phyloP scores from a whole-genome alignment of 2,329 filamentous ascomycete genomes.

The Lecanicillium sp. region DNA sequence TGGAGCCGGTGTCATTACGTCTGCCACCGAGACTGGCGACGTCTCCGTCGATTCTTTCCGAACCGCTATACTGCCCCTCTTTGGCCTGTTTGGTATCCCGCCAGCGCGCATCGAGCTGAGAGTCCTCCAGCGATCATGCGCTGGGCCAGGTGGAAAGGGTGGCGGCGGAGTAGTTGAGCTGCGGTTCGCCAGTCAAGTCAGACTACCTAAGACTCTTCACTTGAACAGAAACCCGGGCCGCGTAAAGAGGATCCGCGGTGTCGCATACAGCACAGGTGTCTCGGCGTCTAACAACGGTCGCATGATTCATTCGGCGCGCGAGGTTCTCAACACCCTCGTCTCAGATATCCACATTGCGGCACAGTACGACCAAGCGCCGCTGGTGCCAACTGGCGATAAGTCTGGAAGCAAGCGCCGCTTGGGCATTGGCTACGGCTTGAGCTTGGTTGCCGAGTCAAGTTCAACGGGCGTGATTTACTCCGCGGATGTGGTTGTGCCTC shows the following conservation, averaged over 20 bases:
- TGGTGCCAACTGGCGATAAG: constrained; percentile 47
- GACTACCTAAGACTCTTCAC: constrained; percentile 89
- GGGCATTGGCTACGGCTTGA: constrained; percentile 87
- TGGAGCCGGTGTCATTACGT: constrained; percentile 88
- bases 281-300: constrained; percentile 87
- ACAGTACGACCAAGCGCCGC: constrained; percentile 61
- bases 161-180: constrained; percentile 92
- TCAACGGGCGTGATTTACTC: constrained; percentile 75
- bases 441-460: constrained; percentile 86
- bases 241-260: constrained; percentile 82
- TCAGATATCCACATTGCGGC: constrained; percentile 87
- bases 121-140: constrained; percentile 72
- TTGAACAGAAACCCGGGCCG: constrained; percentile 72
- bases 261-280: constrained; percentile 89
- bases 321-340: constrained; percentile 77
- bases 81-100: constrained; percentile 80
- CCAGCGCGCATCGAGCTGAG: constrained; percentile 75
- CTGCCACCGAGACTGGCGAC: constrained; percentile 74
- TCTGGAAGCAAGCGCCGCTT: constrained; percentile 52
- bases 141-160: constrained; percentile 64
- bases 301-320: constrained; percentile 87
- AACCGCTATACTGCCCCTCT: constrained; percentile 84
- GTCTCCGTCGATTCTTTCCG: constrained; percentile 89
- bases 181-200: constrained; percentile 86
- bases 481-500: constrained; percentile 70